Percentiles rank a stretch among this genome's conserved stretches.
phyloP scores from a whole-genome alignment of 169 alveolate species.

The Plasmodium coatneyi region DNA sequence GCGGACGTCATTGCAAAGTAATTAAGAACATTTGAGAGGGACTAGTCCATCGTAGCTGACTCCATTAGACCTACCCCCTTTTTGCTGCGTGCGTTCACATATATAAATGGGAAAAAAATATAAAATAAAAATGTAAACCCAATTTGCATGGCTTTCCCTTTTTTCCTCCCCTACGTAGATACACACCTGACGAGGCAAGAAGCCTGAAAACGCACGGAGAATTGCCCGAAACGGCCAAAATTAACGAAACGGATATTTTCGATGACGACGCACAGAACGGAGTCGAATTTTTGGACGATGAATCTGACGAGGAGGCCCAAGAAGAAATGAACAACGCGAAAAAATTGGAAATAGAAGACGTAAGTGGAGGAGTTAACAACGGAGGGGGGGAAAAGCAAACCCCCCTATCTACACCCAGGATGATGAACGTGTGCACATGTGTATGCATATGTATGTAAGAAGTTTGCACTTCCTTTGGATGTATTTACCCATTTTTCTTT shows the following conservation, averaged over 20 bases:
- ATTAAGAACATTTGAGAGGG: background rate
- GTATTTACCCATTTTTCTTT: background rate
- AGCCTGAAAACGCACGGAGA: constrained; percentile 96
- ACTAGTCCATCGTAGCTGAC: background rate
- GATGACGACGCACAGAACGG: constrained; percentile 93
- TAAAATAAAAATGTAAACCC: background rate
- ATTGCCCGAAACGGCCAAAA: constrained; percentile 96
- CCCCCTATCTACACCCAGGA: background rate
- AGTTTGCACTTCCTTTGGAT: background rate
- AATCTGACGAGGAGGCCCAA: constrained; percentile 80
- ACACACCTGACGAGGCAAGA: constrained; percentile 98
- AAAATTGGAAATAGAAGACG: constrained; percentile 62
- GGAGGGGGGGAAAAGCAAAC: background rate
- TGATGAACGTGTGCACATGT: background rate
- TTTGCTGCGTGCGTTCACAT: background rate
- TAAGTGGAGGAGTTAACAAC: background rate
- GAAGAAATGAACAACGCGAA: constrained; percentile 44
- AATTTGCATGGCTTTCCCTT: background rate
- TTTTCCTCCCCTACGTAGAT: constrained; percentile 1
- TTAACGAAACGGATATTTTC: constrained; percentile 92
- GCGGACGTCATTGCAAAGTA: constrained; percentile 98
- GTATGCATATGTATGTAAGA: background rate
- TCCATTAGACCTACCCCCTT: background rate
- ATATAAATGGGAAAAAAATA: background rate
- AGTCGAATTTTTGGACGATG: constrained; percentile 90